Evolutionary conservation across 2,329 filamentous ascomycete genomes (phyloP), one percentile per base, ranked within the genome.

Genomic region (Metarhizium robertsii): DNA sequence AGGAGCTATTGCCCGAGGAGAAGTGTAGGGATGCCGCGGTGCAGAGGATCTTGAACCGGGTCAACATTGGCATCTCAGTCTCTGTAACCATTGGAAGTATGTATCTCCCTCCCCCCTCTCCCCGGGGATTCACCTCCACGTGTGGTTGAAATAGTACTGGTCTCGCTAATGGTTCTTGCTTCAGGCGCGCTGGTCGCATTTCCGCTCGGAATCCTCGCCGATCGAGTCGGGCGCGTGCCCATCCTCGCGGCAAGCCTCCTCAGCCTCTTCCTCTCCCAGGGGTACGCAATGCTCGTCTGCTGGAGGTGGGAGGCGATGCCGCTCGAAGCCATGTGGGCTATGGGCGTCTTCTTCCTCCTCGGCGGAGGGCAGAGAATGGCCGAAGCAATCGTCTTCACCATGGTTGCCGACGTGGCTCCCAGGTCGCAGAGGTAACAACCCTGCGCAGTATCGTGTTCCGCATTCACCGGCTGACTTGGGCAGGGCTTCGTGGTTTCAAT

Each of bases 371-470:
- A 59, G 18, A 57, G 59, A 30, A 61, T 67, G 32, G 61, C 59
- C 14, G 65, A 67, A 38, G 62, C 64, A 34, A 65, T 66, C 60
- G 57, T 66, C 13, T 67, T 67, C 51, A 58, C 65, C 38, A 60
- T 64, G 29, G 57, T 65, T 40, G 61, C 59, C n/a, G 62, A 65
- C 30, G 53, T 53, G 6, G 57, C 56, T 14, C 52, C 60, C 16
- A 48, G 56, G 25, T 45, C 53, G 11, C 61, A 59, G 29, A 54
- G 61, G 65, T 58, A 56, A 57, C 53, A 16, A 4, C 13, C 6
- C 7, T 32, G 13, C 13, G 18, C 32, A 30, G 20, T 2, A 30
- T 36, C 34, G 34, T 36, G 8, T 13, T 29, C 13, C 16, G 18
- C 13, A 29, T 20, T 20, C 8, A 50, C 13, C 25, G 18, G 47